Percentiles rank a stretch among this genome's conserved stretches.
Evolutionary conservation across 371 early-diverging fungal genomes (phyloP).

Genomic region (Lichtheimia hyalospora): DNA sequence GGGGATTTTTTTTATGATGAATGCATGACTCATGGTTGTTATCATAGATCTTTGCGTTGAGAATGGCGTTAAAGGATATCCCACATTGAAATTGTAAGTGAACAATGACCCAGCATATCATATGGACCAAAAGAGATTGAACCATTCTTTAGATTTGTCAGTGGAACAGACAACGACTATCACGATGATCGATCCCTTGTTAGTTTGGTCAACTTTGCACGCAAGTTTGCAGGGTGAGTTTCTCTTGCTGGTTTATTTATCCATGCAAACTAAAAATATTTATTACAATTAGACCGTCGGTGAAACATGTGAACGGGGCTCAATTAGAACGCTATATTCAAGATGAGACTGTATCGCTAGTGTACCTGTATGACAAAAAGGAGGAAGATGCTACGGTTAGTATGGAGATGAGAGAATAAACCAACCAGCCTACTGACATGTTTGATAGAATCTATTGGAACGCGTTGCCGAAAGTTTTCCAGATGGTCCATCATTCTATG

Average conservation of each 20-base stretch:
- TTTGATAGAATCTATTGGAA: slow-evolving; percentile 25
- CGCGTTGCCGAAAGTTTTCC: slow-evolving; percentile 23
- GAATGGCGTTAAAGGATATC: slow-evolving; percentile 74
- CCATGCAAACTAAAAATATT: background rate
- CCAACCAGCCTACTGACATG: background rate
- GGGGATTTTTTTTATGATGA: background rate
- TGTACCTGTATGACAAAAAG: slow-evolving; percentile 31
- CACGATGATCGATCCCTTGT: slow-evolving; percentile 56
- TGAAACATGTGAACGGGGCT: slow-evolving; percentile 22
- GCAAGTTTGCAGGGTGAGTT: slow-evolving; percentile 26
- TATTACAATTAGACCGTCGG: slow-evolving; percentile 17
- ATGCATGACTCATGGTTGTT: background rate
- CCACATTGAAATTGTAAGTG: slow-evolving; percentile 73
- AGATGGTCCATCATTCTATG: slow-evolving; percentile 31
- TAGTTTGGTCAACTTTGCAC: slow-evolving; percentile 52
- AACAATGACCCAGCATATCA: background rate
- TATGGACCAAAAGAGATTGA: background rate
- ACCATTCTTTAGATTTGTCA: slow-evolving; percentile 17
- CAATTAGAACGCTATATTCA: slow-evolving; percentile 20
- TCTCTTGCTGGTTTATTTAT: too few species aligned
- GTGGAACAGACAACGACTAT: slow-evolving; percentile 44
- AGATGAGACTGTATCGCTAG: slow-evolving; percentile 28
- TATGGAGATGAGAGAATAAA: background rate
- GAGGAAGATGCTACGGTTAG: slow-evolving; percentile 15
- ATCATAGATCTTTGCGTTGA: slow-evolving; percentile 48